Conservation (phyloP, 2,329 filamentous ascomycete genomes). For the Hymenoscyphus linearis region DNA sequence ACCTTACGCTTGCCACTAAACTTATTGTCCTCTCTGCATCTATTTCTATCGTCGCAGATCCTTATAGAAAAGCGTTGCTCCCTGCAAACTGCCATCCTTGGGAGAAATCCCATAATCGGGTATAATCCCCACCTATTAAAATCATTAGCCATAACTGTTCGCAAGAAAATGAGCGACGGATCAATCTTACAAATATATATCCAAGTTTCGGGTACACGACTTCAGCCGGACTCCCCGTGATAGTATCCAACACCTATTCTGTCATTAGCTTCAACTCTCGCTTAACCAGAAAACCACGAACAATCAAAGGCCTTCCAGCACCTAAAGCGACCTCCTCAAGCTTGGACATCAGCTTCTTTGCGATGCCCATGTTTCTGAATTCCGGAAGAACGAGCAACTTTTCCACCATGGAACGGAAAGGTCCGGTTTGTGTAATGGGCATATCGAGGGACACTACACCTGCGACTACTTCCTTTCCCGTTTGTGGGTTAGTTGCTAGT, state of each 20-base stretch:
- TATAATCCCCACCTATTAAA: neutral
- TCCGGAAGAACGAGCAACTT: constrained; percentile 51
- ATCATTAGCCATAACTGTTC: neutral
- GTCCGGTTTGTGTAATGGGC: constrained; percentile 49
- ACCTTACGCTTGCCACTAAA: neutral
- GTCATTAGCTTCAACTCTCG: constrained; percentile 10
- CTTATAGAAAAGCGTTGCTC: neutral
- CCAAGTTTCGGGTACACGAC: constrained; percentile 50
- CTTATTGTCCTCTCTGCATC: no score
- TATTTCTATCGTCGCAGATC: neutral
- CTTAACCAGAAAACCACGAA: constrained; percentile 33
- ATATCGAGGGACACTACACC: constrained; percentile 52
- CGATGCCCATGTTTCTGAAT: constrained; percentile 47
- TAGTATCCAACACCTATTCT: constrained; percentile 42
- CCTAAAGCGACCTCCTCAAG: constrained; percentile 49
- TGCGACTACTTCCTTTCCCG: constrained; percentile 43
- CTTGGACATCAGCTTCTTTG: constrained; percentile 45
- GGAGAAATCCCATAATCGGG: constrained; percentile 5
- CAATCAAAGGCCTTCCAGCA: constrained; percentile 47
- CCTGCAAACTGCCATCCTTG: neutral
- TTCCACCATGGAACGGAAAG: constrained; percentile 50
- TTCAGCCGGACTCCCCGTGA: constrained; percentile 48
- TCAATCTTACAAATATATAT: constrained; percentile 42
- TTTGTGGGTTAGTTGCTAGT: constrained; percentile 34
- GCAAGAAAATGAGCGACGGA: neutral